Conservation (phyloP, 352 stramenopile species). For the Globisporangium apiculatum region DNA sequence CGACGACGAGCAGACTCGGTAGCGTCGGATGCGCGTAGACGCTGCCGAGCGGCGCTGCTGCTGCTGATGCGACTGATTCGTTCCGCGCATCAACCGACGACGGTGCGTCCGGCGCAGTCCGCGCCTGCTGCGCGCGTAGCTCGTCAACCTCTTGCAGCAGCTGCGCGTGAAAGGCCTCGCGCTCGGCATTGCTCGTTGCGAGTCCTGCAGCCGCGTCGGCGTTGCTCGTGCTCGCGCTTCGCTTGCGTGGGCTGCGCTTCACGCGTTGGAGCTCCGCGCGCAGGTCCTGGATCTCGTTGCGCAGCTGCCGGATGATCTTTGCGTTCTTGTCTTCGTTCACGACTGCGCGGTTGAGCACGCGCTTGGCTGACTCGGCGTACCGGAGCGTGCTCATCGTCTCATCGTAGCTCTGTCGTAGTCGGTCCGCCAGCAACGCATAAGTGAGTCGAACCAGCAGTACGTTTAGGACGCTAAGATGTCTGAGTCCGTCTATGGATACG, state of each 20-base stretch:
- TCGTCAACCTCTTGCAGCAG: slow-evolving; percentile 44
- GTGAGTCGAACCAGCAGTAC: too few species aligned
- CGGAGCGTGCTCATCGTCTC: slow-evolving; percentile 82
- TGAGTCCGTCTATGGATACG: not conserved
- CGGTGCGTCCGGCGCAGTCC: not conserved
- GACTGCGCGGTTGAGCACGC: slow-evolving; percentile 73
- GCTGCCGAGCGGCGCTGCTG: not conserved
- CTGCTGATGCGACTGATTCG: not conserved
- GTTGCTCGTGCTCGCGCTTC: slow-evolving; percentile 19
- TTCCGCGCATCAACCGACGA: too few species aligned
- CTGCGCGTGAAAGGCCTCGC: slow-evolving; percentile 39
- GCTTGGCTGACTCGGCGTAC: slow-evolving; percentile 80
- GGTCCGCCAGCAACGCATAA: too few species aligned
- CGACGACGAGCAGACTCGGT: slow-evolving; percentile 44
- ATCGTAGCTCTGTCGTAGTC: slow-evolving; percentile 52
- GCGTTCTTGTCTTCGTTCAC: slow-evolving; percentile 83
- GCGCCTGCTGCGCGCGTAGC: slow-evolving; percentile 13
- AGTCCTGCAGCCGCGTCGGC: slow-evolving; percentile 8
- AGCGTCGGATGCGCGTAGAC: slow-evolving; percentile 23
- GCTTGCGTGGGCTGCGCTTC: slow-evolving; percentile 19
- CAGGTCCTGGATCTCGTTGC: slow-evolving; percentile 63
- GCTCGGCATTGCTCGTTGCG: slow-evolving; percentile 32
- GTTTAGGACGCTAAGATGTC: too few species aligned
- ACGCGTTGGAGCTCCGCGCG: slow-evolving; percentile 27
- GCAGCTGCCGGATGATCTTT: slow-evolving; percentile 66